Base-by-base conservation (phyloP, 2,329 filamentous ascomycete species). In the Rhytidhysteron rufulum region DNA sequence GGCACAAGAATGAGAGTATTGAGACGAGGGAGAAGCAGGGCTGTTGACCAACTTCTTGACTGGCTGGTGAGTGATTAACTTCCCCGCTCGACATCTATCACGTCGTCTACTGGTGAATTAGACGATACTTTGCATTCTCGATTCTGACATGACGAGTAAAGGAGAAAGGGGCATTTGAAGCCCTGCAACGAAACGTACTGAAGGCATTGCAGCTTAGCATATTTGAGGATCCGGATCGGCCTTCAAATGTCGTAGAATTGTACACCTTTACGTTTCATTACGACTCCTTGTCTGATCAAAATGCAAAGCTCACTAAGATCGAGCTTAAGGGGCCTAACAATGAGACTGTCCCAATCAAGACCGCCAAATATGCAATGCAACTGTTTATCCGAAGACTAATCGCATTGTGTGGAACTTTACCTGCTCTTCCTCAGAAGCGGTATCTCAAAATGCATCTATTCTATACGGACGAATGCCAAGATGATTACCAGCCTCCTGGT, bases 181-280 rank as follows among this genome's bases (percentile, higher is more conserved):
- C 71, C 4, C 47, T 77, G 4, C 54, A 63, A 34, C 60, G 58
- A 17, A 66, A 66, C 20, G 57, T 64, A 18, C 61, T 77, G 4
- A 61, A 65, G 20, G 65, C 66, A 2, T 42, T 77, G n/a, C 69
- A 75, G 42, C 48, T 77, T 22, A 70, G 67, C 25, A 62, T 77
- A 16, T 64, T 69, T 41, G 59, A 66, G 21, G 60, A 70, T 43
- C 60, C 60, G 16, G 48, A 64, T 15, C 42, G 57, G 5, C 58
- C 62, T 3, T 47, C 53, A 6, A 54, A 68, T 21, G 63, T 75
- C n/a, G 35, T 76, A 9, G 74, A 77, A 52, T 66, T 63, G 4
- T 77, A 76, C 51, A 72, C 66, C 2, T 75, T 75, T 46, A 65
- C 62, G 4, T 70, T 77, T 51, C 65, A 66, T 16, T 75, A 75